Percentiles rank a stretch among this genome's conserved stretches.
These are phyloP conservation scores for Zygnema circumcarinatum DNA, from an alignment of 139 green algal genomes.

Conservation along the genomic window DNA sequence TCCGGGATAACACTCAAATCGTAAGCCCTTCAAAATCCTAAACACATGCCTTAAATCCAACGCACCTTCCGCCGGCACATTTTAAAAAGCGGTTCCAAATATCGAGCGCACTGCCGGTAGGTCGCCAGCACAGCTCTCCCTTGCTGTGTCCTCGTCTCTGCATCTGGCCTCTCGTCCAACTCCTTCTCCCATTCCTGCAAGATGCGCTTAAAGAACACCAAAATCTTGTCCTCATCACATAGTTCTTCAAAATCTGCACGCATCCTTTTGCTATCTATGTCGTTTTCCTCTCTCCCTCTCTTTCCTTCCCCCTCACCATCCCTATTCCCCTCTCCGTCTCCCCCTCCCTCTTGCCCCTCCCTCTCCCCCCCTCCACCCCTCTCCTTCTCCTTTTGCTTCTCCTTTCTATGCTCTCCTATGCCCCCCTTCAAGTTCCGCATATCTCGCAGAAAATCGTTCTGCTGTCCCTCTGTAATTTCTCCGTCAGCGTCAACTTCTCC, in stretches of 20 bases:
- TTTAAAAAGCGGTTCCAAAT: constrained; percentile 86
- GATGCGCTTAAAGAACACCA: constrained; percentile 60
- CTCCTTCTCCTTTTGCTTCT: constrained; percentile 51
- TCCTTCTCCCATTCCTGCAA: constrained; percentile 90
- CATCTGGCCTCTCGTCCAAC: constrained; percentile 76
- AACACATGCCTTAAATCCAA: too few relatives aligned
- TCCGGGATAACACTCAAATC: too few relatives aligned
- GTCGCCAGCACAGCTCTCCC: constrained; percentile 53
- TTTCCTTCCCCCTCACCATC: constrained; percentile 20
- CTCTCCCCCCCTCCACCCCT: constrained; percentile 14
- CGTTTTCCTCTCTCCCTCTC: constrained; percentile 40
- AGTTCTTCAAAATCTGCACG: constrained; percentile 48
- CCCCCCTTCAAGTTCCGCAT: constrained; percentile 45
- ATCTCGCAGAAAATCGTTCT: constrained; percentile 61
- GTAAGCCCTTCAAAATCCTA: too few relatives aligned
- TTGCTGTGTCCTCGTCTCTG: constrained; percentile 50
- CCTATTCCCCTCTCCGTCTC: constrained; percentile 11
- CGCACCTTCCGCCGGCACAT: constrained; percentile 50
- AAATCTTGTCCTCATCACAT: constrained; percentile 57
- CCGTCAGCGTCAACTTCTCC: constrained; percentile 39
- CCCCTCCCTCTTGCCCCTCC: constrained; percentile 23
- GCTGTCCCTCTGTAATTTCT: constrained; percentile 59
- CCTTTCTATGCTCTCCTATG: constrained; percentile 34
- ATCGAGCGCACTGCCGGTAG: constrained; percentile 82
- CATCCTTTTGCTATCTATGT: constrained; percentile 57